Evolutionary conservation across 2,329 filamentous ascomycete species (phyloP), one percentile per base, ranked within the genome.

Genomic region (Verticillium longisporum): DNA sequence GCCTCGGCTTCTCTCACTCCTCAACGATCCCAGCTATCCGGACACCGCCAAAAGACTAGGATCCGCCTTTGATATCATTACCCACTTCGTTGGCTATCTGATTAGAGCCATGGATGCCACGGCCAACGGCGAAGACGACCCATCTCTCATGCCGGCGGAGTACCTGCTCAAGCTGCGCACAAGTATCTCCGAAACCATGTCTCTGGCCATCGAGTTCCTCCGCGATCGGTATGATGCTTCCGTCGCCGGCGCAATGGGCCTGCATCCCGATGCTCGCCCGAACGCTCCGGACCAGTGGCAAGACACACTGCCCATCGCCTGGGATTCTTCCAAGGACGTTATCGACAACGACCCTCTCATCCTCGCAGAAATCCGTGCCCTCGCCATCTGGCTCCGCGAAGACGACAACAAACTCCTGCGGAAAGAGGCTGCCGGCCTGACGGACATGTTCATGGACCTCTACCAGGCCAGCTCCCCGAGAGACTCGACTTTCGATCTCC

Each of bases 221-320:
- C 82, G 87, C 50, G 88, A 90, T 68, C 76, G 87, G n/a, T 90
- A 85, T 84, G 88, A 90, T 68, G 84, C 84, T 4, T 82, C 83
- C 1, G 76, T 84, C n/a, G 82, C 85, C 3, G 87, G 86, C 11
- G 83, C 83, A 6, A 79, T 82, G 69, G 86, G 86, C 2, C 70
- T 89, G 6, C 83, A 89, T 67, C 82, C 81, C 1, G 80, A 82
- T 10, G 83, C 84, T 5, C 80, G 84, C 37, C 63, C 68, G 1
- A 75, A 74, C 13, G 73, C 73, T 1, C 72, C 78, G 14, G 73
- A 80, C 45, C 80, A 79, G 1, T 72, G 73, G 14, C 74, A 74
- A 13, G 82, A 82, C 1, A 76, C 73, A 15, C 74, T 77, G 33
- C 81, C 81, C 0, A 72, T 88, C 14, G 76, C 81, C 0, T 89